Percentiles rank a stretch among this genome's conserved stretches.
These are phyloP conservation scores for Periconia digitata DNA, from an alignment of 2,329 filamentous ascomycete genomes.

Conservation along the genomic window DNA sequence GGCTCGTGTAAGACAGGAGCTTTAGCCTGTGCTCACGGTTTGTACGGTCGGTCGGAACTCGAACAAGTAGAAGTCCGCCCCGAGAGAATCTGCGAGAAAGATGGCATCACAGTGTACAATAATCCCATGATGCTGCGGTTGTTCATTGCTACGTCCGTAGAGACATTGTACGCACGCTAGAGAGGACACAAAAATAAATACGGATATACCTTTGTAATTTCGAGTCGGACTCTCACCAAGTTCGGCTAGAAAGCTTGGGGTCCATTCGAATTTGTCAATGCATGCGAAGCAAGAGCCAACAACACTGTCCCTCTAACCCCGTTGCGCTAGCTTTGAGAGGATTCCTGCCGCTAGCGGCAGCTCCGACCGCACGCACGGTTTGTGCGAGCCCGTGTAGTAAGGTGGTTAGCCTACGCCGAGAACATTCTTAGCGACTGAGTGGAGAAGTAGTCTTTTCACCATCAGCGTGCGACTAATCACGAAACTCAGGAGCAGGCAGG, in stretches of 20 bases:
- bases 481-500: not conserved
- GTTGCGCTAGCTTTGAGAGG: not conserved
- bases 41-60: not conserved
- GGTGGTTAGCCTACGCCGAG: not conserved
- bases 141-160: no score
- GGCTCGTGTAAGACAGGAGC: constrained; percentile 9
- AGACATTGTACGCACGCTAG: no score
- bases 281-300: not conserved
- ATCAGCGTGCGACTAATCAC: not conserved
- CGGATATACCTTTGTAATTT: not conserved
- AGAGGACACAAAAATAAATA: not conserved
- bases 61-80: not conserved
- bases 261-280: not conserved
- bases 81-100: not conserved
- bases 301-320: not conserved
- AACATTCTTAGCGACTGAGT: not conserved
- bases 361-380: not conserved
- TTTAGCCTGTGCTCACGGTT: not conserved
- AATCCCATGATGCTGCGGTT: constrained; percentile 1
- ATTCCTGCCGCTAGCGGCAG: not conserved
- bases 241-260: not conserved
- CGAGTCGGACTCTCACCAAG: not conserved
- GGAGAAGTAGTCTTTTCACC: not conserved
- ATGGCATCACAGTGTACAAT: constrained; percentile 1
- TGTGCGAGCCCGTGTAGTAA: not conserved